phyloP scores from a whole-genome alignment of 148 eudicot species.

The Selenicereus undatus region DNA sequence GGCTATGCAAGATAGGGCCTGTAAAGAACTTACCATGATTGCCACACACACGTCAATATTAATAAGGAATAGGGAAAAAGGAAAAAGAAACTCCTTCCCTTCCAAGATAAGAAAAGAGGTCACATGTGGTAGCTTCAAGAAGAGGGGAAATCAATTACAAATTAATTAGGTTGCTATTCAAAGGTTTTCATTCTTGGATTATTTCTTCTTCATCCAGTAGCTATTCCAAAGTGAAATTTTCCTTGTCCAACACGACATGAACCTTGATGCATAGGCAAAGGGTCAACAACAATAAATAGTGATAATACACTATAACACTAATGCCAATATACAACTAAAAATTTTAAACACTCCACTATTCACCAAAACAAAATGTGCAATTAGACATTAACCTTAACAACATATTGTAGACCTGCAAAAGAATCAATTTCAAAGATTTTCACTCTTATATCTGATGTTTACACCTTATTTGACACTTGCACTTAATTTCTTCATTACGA shows the following conservation, averaged over 20 bases:
- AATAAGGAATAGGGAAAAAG: not conserved
- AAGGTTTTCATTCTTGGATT: slow-evolving; percentile 98
- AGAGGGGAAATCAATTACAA: slow-evolving; percentile 47
- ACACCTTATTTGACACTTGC: not conserved
- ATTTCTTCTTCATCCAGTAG: slow-evolving; percentile 97
- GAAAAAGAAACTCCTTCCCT: not conserved
- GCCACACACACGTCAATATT: not conserved
- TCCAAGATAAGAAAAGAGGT: not conserved
- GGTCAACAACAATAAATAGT: not conserved
- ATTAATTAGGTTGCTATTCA: slow-evolving; percentile 91
- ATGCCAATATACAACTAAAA: not conserved
- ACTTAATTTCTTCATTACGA: not conserved
- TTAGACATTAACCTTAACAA: not conserved
- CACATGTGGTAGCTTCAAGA: not conserved
- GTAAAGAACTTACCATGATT: not conserved
- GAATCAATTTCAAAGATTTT: not conserved
- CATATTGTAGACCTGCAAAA: not conserved
- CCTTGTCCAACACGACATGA: slow-evolving; percentile 86
- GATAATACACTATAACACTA: not conserved
- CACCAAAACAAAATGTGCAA: not conserved
- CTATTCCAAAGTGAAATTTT: slow-evolving; percentile 82
- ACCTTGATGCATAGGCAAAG: slow-evolving; percentile 39
- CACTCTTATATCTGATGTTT: not conserved
- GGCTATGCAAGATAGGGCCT: slow-evolving; percentile 28
- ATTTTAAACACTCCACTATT: not conserved